Evolutionary conservation across 495 filamentous ascomycete species (phyloP), one percentile per base, ranked within the genome.

Genomic region (Hypoxylon perforatum): DNA sequence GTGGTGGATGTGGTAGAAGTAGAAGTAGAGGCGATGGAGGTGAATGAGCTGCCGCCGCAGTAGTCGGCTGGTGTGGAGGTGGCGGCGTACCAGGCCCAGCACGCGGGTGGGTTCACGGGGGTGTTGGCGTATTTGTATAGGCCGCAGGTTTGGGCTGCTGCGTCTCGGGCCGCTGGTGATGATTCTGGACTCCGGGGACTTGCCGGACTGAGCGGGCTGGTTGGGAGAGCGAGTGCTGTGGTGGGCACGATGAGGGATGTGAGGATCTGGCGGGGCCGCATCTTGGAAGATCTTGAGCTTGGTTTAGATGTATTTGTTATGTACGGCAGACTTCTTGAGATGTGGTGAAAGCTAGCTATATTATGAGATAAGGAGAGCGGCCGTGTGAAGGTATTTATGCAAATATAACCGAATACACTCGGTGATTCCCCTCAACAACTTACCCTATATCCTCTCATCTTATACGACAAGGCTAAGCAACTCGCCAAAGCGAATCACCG

Each of bases 81-180:
- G n/a, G 54, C 22, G 2, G 65, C 55, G 49, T 59, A 63, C 65
- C 65, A 69, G 8, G 36, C 60, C 65, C 65, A 69, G 36, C 65
- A 69, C 3, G 53, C 15, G 5, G 52, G 52, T 1, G 60, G 60
- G 47, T 64, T 64, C 3, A 23, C 55, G 10, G 65, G 65, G 3
- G 28, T 38, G 1, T 56, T 15, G 17, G 60, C 47, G 49, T 25
- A 69, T 17, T 47, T 50, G 36, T 55, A 60, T 2, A 69, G 65
- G 0, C 44, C 18, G 49, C 65, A 69, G 41, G 51, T 38, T 30
- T 42, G 50, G 7, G 60, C 18, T 2, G 38, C 10, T 2, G 38
- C 10, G 35, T 15, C 18, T 9, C 39, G 47, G 9, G 50, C 7
- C 8, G 63, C 19, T 19, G 48, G 23, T 10, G 51, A 21, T 51